Evolutionary conservation across 2,329 filamentous ascomycete species (phyloP), one percentile per base, ranked within the genome.

Genomic region (Penicillium occitanis): DNA sequence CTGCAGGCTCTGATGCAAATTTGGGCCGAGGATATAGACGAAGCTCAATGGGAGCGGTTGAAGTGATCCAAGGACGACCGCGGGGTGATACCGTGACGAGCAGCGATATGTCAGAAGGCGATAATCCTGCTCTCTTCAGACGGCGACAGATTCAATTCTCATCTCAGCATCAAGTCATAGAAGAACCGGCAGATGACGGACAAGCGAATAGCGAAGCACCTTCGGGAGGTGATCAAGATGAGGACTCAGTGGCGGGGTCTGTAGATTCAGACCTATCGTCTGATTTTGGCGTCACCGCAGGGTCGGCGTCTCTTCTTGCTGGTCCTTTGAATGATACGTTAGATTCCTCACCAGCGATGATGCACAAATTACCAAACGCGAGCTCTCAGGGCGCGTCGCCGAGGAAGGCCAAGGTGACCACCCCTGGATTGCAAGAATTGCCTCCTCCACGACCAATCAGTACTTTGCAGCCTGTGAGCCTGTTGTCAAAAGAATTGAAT

Each of bases 61-160:
- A 87, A 63, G 79, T 80, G 1, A 78, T 81, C 65, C 85, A 84
- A 70, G 81, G 82, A 70, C 80, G 86, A 11, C 80, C 85, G 0
- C 80, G 87, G 50, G 79, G 86, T 73, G 87, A 89, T 73, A 89
- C 87, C 0, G 84, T 86, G 17, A 88, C 87, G 3, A 89, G 87
- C 72, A 89, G 87, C 70, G 87, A 90, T 53, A 81, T 89, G 78
- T 89, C 87, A 0, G 87, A 89, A 68, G 88, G 88, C 69, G 87
- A 90, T 68, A 74, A 87, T 61, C 78, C 83, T 0, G 79, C 81
- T 7, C 77, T 80, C 0, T 86, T 85, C 74, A 84, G 81, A 70
- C 82, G 83, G 67, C 82, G 84, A 61, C 80, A 85, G 62, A 80
- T 86, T 48, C 81, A 83, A 53, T 81, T 80, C 66, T 77, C 79